These are phyloP conservation scores for Trametes cubensis DNA, from an alignment of 768 basidiomycete species.

Conservation along the genomic window DNA sequence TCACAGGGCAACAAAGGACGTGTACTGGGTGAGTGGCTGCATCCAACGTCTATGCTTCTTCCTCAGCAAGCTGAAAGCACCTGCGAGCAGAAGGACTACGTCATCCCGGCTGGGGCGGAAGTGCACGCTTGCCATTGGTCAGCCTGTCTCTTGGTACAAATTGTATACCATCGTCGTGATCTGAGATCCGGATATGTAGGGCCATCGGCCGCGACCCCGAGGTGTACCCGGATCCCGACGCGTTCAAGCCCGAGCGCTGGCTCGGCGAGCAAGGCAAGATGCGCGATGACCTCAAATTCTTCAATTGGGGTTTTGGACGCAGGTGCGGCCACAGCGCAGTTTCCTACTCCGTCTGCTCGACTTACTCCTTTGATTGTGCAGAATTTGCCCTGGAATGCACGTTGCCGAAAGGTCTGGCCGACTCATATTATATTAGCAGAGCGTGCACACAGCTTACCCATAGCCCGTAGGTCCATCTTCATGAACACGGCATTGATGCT, in stretches of 20 bases:
- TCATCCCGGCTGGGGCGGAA: slow-evolving; percentile 44
- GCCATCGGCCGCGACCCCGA: slow-evolving; percentile 38
- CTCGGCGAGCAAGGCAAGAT: slow-evolving; percentile 34
- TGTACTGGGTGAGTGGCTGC: slow-evolving; percentile 63
- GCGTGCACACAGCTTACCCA: not conserved
- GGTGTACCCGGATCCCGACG: slow-evolving; percentile 37
- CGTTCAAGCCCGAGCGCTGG: slow-evolving; percentile 40
- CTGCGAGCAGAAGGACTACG: slow-evolving; percentile 37
- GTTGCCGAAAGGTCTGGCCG: slow-evolving; percentile 43
- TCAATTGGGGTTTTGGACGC: slow-evolving; percentile 42
- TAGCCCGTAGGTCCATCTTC: slow-evolving; percentile 52
- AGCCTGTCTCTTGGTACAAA: too few relatives aligned
- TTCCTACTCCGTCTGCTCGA: not conserved
- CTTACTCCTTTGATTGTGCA: slow-evolving; percentile 25
- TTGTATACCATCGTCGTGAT: too few relatives aligned
- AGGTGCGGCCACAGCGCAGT: slow-evolving; percentile 25
- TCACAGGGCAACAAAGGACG: slow-evolving; percentile 65
- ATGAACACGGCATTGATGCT: slow-evolving; percentile 64
- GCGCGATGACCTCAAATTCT: slow-evolving; percentile 34
- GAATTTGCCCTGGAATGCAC: slow-evolving; percentile 68
- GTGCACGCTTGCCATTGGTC: slow-evolving; percentile 44
- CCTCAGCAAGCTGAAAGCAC: not conserved
- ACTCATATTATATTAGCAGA: not conserved
- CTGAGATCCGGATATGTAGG: too few relatives aligned
- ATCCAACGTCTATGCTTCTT: too few relatives aligned